Evolutionary conservation across 345 rosid species (phyloP).

Genomic region (Linum trigynum): DNA sequence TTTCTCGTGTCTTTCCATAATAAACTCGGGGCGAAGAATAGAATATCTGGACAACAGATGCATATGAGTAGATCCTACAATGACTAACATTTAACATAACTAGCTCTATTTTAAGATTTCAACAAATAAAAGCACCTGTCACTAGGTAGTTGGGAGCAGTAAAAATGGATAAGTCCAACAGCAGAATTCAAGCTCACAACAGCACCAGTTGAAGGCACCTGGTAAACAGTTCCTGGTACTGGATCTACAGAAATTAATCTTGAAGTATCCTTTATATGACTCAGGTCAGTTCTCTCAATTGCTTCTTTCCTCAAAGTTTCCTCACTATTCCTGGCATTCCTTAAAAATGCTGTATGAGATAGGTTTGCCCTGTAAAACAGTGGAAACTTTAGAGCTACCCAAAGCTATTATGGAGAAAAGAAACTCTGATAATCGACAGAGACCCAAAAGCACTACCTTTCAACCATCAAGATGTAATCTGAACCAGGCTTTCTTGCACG

Average conservation of each 20-base stretch:
- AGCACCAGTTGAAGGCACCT: conserved; percentile 95
- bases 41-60: conserved; percentile 50
- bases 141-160: conserved; percentile 96
- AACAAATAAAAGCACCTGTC: conserved; percentile 50
- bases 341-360: conserved; percentile 78
- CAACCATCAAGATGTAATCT: conserved; percentile 96
- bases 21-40: conserved; percentile 90
- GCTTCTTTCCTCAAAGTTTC: conserved; percentile 95
- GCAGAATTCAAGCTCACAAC: conserved; percentile 96
- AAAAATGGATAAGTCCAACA: conserved; percentile 88
- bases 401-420: background rate
- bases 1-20: conserved; percentile 84
- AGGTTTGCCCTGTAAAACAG: conserved; percentile 53
- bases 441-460: conserved; percentile 47
- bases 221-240: conserved; percentile 79
- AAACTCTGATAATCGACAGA: conserved; percentile 1
- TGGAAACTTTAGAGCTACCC: conserved; percentile 4
- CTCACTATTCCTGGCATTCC: conserved; percentile 96
- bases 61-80: conserved; percentile 11
- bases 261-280: conserved; percentile 83
- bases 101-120: background rate
- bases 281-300: conserved; percentile 92
- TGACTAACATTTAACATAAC: conserved; percentile 1
- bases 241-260: conserved; percentile 67
- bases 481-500: conserved; percentile 99